Evolutionary conservation across 768 basidiomycete genomes (phyloP).

Genomic region (Leccinum rimulosum): DNA sequence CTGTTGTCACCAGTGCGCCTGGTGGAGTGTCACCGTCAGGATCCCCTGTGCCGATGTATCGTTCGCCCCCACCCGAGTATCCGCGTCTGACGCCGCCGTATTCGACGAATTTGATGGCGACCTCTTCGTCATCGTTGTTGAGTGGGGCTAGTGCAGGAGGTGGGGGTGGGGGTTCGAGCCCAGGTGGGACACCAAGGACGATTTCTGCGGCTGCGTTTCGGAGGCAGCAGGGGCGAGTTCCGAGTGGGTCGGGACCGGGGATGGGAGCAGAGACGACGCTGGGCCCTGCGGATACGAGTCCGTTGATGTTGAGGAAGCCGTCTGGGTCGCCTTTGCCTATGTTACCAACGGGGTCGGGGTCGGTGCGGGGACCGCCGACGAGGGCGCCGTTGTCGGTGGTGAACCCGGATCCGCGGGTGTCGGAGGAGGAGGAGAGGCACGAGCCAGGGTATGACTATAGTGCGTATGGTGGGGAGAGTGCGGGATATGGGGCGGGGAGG

Average conservation of each 20-base stretch:
- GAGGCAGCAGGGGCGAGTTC: conserved; percentile 42
- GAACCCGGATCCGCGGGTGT: conserved; percentile 26
- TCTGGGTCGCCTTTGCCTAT: conserved; percentile 34
- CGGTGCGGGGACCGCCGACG: conserved; percentile 1
- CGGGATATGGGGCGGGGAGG: conserved; percentile 42
- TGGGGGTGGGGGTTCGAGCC: conserved; percentile 12
- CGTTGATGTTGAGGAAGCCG: conserved; percentile 48
- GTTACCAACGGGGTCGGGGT: not conserved
- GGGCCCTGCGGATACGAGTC: conserved; percentile 42
- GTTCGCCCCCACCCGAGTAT: conserved; percentile 46
- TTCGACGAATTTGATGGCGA: conserved; percentile 27
- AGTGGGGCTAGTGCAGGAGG: conserved; percentile 8
- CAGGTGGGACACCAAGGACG: conserved; percentile 45
- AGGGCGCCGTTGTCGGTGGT: conserved; percentile 24
- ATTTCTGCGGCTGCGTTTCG: conserved; percentile 78
- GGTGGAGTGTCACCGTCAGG: no score
- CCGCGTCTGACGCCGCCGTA: conserved; percentile 37
- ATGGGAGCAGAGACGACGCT: not conserved
- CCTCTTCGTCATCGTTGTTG: conserved; percentile 36
- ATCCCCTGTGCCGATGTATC: conserved; percentile 5
- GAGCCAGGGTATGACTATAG: conserved; percentile 43
- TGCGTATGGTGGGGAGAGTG: conserved; percentile 42
- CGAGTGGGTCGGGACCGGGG: conserved; percentile 12
- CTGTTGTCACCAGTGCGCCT: no score
- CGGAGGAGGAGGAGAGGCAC: conserved; percentile 35